Evolutionary conservation across 106 monocot species (phyloP), one percentile per base, ranked within the genome.

Genomic region (Allium fistulosum): DNA sequence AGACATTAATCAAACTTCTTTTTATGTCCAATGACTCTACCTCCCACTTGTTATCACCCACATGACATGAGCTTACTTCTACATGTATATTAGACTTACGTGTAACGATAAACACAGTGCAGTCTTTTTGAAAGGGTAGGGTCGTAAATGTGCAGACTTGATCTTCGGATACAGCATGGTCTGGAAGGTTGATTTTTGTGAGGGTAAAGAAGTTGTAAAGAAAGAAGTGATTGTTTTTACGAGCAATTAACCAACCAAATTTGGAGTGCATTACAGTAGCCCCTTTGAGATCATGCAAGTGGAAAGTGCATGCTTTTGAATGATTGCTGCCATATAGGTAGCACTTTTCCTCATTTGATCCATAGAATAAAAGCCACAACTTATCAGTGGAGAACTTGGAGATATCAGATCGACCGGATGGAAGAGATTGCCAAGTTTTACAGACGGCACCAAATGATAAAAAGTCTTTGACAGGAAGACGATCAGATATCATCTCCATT

Each of bases 81-180:
- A 59, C n/a, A 17, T 10, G 4, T 59, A 13, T 17, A 59, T 59
- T 13, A 5, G 9, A 17, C 59, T 18, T 17, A 18, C 59, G n/a
- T 9, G 17, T 59, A 1, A 59, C 59, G 0, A 16, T 59, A 18
- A 59, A 59, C 9, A 59, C 59, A 16, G 7, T 59, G 53, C 53
- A 55, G 53, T 15, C 53, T 15, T 11, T 11, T 12, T 12, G 13
- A 15, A 15, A 3, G 6, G 53, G 53, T 12, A 55, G 3, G 22
- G 59, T 59, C 17, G 59, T 59, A 18, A 59, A 59, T 16, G 59
- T 59, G 59, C 18, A 59, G 14, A 9, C n/a, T 59, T 59, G 59
- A 10, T 59, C 17, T 17, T 10, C 2, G 22, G 59, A 17, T 18
- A 59, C n/a, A 9, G n/a, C 59, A 59, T 59, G 59, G 9, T 18